Percentiles rank a stretch among this genome's conserved stretches.
Conservation (phyloP, 257 asterid genomes). For the Salvia rosmarinus region DNA sequence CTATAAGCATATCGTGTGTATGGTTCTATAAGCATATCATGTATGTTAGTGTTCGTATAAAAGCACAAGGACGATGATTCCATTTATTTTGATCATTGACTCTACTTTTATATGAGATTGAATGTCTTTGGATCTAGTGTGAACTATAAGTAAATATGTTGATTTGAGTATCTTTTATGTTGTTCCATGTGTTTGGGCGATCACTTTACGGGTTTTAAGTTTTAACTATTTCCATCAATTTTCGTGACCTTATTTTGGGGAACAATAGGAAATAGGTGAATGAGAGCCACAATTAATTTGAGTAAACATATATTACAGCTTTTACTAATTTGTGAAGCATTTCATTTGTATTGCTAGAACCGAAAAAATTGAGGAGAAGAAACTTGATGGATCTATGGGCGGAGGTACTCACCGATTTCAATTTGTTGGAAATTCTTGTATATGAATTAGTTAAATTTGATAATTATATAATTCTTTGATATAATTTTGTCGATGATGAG, state of each 20-base stretch:
- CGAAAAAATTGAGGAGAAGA: constrained; percentile 45
- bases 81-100: too few species aligned
- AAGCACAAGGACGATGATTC: too few species aligned
- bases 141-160: too few species aligned
- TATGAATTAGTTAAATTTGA: background rate
- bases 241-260: background rate
- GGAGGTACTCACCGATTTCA: constrained; percentile 44
- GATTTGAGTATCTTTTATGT: too few species aligned
- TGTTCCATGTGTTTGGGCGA: too few species aligned
- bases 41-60: too few species aligned
- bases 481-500: constrained; percentile 39
- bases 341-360: constrained; percentile 33
- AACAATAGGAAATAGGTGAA: too few species aligned
- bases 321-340: constrained; percentile 22
- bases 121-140: too few species aligned
- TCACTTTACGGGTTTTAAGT: too few species aligned
- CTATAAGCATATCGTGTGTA: background rate
- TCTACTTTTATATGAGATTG: too few species aligned
- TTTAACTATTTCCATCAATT: too few species aligned
- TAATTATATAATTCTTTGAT: background rate
- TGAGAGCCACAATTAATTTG: background rate
- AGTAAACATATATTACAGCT: background rate
- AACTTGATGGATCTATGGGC: constrained; percentile 41
- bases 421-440: constrained; percentile 17
- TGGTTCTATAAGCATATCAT: too few species aligned